These are phyloP conservation scores for Alternaria sp. DNA, from an alignment of 2,329 filamentous ascomycete species.

Conservation along the genomic window DNA sequence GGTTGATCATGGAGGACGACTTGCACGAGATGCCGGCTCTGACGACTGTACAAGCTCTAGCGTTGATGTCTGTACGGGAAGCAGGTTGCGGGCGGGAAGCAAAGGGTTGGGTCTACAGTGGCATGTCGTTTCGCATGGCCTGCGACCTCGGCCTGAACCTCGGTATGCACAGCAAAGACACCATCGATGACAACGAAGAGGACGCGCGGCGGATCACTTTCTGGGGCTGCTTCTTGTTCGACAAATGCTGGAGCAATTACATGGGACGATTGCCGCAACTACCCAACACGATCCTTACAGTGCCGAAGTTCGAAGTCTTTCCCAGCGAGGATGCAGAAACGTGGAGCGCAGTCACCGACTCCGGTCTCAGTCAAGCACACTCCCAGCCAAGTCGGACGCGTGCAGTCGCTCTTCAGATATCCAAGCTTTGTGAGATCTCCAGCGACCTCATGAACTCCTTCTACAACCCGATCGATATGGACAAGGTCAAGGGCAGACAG, in stretches of 20 bases:
- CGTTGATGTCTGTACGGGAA: constrained; percentile 94
- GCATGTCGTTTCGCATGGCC: constrained; percentile 98
- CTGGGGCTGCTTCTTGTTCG: constrained; percentile 98
- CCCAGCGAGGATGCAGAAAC: constrained; percentile 82
- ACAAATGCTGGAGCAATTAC: constrained; percentile 99
- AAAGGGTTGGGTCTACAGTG: constrained; percentile 97
- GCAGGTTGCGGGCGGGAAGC: constrained; percentile 93
- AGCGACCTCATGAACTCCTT: constrained; percentile 88
- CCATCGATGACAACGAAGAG: constrained; percentile 78
- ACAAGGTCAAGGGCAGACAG: constrained; percentile 72
- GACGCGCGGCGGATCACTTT: constrained; percentile 92
- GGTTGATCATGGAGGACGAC: constrained; percentile 86
- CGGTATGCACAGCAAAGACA: constrained; percentile 62
- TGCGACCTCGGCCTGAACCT: constrained; percentile 92
- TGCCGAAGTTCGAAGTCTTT: constrained; percentile 89
- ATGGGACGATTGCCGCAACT: constrained; percentile 89
- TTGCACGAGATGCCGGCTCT: constrained; percentile 89
- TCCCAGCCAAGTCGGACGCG: constrained; percentile 84
- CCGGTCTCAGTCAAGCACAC: constrained; percentile 73
- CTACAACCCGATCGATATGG: constrained; percentile 76
- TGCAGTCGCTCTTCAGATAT: constrained; percentile 74
- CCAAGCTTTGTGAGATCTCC: constrained; percentile 88
- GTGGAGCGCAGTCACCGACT: constrained; percentile 90
- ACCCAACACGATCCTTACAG: constrained; percentile 77
- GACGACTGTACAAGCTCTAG: constrained; percentile 90